Evolutionary conservation across 495 filamentous ascomycete species (phyloP).

Genomic region (Hyaloscypha bicolor): DNA sequence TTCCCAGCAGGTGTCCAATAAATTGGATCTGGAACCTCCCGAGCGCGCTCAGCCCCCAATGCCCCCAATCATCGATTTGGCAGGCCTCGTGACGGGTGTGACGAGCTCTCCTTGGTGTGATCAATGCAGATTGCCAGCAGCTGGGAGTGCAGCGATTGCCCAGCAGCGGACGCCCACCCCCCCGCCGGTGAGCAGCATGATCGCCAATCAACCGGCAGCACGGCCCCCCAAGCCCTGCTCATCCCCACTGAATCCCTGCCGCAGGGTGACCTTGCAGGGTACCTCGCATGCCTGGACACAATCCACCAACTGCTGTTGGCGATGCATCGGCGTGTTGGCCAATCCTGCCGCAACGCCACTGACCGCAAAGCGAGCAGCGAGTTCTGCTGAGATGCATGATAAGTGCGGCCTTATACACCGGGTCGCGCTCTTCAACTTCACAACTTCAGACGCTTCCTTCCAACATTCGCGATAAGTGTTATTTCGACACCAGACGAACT

Average conservation of each 20-base stretch:
- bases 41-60: not conserved
- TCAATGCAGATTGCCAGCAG: not conserved
- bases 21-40: not conserved
- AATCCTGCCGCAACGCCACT: constrained; percentile 6
- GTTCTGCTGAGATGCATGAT: not conserved
- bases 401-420: constrained; percentile 12
- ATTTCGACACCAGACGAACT: not conserved
- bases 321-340: constrained; percentile 4
- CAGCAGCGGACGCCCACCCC: not conserved
- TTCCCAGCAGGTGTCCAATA: not conserved
- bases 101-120: constrained; percentile 2
- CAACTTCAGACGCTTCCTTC: constrained; percentile 7
- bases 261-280: constrained; percentile 23
- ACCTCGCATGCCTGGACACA: constrained; percentile 16
- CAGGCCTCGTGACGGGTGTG: not conserved
- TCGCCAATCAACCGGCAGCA: constrained; percentile 25
- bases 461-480: not conserved
- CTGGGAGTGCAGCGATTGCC: not conserved
- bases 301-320: not conserved
- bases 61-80: constrained; percentile 12
- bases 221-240: not conserved
- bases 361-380: not conserved
- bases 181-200: not conserved
- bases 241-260: constrained; percentile 4
- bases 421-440: not conserved